Conservation (phyloP, 139 green algal genomes). For the Spirogloea muscicola region DNA sequence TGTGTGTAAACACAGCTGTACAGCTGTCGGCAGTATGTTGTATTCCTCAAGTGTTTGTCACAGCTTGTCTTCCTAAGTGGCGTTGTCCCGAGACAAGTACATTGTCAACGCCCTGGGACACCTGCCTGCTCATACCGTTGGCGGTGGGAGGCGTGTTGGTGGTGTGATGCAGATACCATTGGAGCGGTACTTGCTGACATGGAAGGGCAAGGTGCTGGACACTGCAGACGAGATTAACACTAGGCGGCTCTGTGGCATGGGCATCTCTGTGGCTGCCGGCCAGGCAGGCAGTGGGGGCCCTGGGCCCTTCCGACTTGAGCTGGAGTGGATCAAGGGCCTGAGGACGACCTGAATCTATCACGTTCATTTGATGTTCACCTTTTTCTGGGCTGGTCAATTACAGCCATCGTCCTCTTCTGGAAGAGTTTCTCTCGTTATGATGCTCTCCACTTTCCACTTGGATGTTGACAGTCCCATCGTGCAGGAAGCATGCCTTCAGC, state of each 20-base stretch:
- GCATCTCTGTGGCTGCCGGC: constrained; percentile 19
- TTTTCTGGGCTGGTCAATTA: too few species aligned
- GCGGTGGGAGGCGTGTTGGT: background rate
- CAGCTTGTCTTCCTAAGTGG: background rate
- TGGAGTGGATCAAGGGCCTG: constrained; percentile 39
- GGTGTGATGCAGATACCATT: constrained; percentile 21
- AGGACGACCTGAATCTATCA: too few species aligned
- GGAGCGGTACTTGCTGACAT: constrained; percentile 25
- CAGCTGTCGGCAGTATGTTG: background rate
- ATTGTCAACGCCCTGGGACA: background rate
- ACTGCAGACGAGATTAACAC: constrained; percentile 9
- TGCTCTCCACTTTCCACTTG: too few species aligned
- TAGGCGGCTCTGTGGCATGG: constrained; percentile 17
- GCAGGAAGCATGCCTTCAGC: too few species aligned
- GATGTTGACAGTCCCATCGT: too few species aligned
- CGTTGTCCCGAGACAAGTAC: background rate
- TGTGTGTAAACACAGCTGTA: background rate
- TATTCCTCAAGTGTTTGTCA: background rate
- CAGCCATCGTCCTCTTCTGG: too few species aligned
- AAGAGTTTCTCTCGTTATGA: too few species aligned
- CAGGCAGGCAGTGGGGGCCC: background rate
- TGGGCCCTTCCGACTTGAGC: constrained; percentile 33
- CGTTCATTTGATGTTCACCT: too few species aligned
- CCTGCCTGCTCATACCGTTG: background rate
- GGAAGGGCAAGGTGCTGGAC: constrained; percentile 29